These are phyloP conservation scores for Aspergillus campestris DNA, from an alignment of 495 filamentous ascomycete species.

Conservation along the genomic window DNA sequence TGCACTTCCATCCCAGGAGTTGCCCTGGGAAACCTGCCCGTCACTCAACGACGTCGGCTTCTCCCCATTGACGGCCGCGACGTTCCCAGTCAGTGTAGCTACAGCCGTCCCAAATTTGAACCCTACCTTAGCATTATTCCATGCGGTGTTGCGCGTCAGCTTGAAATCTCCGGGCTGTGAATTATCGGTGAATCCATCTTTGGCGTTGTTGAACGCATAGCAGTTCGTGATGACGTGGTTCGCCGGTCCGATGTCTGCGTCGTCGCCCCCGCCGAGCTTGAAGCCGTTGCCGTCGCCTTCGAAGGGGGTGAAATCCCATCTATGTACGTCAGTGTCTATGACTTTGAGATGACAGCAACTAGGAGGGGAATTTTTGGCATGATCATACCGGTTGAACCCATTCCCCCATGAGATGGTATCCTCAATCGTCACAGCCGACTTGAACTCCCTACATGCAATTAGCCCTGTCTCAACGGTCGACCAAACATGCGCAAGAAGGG, in stretches of 20 bases:
- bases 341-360: not conserved
- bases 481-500: no score
- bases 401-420: constrained; percentile 14
- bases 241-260: constrained; percentile 7
- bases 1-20: constrained; percentile 10
- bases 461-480: not conserved
- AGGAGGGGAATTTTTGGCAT: no score
- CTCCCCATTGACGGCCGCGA: constrained; percentile 11
- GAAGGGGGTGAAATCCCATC: constrained; percentile 13
- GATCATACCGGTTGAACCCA: constrained; percentile 10
- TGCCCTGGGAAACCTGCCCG: constrained; percentile 8
- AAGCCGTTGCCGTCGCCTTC: constrained; percentile 16
- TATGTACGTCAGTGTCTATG: not conserved
- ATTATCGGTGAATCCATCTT: constrained; percentile 15
- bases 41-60: constrained; percentile 5
- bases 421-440: constrained; percentile 14
- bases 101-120: constrained; percentile 10
- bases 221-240: constrained; percentile 10
- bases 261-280: constrained; percentile 14
- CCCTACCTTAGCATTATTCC: constrained; percentile 8
- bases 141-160: constrained; percentile 11
- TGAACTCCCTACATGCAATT: constrained; percentile 9
- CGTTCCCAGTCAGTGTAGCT: constrained; percentile 7
- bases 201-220: constrained; percentile 10
- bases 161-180: constrained; percentile 13